phyloP scores from a whole-genome alignment of 2,329 filamentous ascomycete species.

The Hypoxylon sp. region DNA sequence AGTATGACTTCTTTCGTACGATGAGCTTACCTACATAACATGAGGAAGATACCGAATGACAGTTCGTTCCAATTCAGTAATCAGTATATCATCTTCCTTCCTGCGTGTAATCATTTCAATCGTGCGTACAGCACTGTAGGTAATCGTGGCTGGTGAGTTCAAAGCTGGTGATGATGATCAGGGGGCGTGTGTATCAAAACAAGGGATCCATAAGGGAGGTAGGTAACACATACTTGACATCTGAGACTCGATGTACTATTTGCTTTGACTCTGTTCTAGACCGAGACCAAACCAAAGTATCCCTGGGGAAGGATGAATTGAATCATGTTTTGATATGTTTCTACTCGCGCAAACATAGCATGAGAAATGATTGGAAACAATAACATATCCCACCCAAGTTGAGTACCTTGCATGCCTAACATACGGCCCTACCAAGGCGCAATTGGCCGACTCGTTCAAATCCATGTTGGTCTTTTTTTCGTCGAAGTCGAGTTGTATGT shows the following conservation, averaged over 20 bases:
- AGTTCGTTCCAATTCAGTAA: slow-evolving; percentile 26
- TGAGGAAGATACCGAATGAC: slow-evolving; percentile 11
- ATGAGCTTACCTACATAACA: slow-evolving; percentile 8
- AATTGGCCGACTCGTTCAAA: background rate
- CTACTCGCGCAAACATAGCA: slow-evolving; percentile 18
- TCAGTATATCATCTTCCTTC: slow-evolving; percentile 30
- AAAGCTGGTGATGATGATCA: slow-evolving; percentile 1
- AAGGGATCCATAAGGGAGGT: slow-evolving; percentile 6
- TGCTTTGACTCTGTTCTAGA: slow-evolving; percentile 27
- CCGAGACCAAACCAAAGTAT: slow-evolving; percentile 28
- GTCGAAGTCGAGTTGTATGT: slow-evolving; percentile 2
- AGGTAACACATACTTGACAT: slow-evolving; percentile 14
- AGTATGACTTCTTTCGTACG: slow-evolving; percentile 4
- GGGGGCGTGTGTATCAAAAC: slow-evolving; percentile 11
- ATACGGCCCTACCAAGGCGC: slow-evolving; percentile 7
- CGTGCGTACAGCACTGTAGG: too few species aligned
- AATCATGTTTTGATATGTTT: slow-evolving; percentile 28
- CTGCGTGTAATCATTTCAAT: slow-evolving; percentile 28
- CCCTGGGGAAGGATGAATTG: slow-evolving; percentile 32
- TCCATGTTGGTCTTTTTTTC: slow-evolving; percentile 20
- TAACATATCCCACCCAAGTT: slow-evolving; percentile 18
- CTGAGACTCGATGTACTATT: slow-evolving; percentile 28
- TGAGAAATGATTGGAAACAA: slow-evolving; percentile 10
- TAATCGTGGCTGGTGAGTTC: slow-evolving; percentile 33
- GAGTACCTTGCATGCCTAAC: slow-evolving; percentile 22